Evolutionary conservation across 768 basidiomycete genomes (phyloP), one percentile per base, ranked within the genome.

Genomic region (Trametes villosa): DNA sequence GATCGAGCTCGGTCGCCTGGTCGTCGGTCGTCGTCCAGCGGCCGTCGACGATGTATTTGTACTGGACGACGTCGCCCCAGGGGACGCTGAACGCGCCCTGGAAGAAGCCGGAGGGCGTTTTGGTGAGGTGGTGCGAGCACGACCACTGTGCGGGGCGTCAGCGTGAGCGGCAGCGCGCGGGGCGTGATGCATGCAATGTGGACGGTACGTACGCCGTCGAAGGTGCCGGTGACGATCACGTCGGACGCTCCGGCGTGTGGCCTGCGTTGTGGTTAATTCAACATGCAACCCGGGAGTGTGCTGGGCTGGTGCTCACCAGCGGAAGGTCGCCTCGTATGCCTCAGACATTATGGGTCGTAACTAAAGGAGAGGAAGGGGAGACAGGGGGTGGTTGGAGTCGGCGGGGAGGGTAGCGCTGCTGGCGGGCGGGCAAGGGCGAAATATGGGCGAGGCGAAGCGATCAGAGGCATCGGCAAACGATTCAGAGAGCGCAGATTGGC

Each of bases 11-110:
- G 53, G 83, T 84, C 7, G 86, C 85, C 57, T 79, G 78, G 60
- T 79, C 78, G 34, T 81, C 78, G 47, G 79, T 78, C 47, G 80
- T 78, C 48, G 76, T 66, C 91, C 89, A 93, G 60, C 73, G 67
- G 34, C 86, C 87, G 70, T 94, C 92, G 53, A 93, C 90, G 70
- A 92, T 77, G 70, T 85, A 94, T 74, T 94, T 94, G 83, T 89
- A 94, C 8, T 76, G 68, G 57, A 90, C 75, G 67, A 84, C 87
- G 50, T 82, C 70, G 47, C 78, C 83, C 83, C 83, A 91, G 1
- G 88, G 86, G 30, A 92, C 76, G 49, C 74, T 69, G 24, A 83
- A 75, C 5, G 73, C 77, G 22, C 80, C 84, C 53, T 78, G 75
- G 72, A 91, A 93, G 51, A 20, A 26, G 36, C 86, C 86, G 29